Evolutionary conservation across 331 rosid genomes (phyloP).

Genomic region (Telfairia occidentalis): DNA sequence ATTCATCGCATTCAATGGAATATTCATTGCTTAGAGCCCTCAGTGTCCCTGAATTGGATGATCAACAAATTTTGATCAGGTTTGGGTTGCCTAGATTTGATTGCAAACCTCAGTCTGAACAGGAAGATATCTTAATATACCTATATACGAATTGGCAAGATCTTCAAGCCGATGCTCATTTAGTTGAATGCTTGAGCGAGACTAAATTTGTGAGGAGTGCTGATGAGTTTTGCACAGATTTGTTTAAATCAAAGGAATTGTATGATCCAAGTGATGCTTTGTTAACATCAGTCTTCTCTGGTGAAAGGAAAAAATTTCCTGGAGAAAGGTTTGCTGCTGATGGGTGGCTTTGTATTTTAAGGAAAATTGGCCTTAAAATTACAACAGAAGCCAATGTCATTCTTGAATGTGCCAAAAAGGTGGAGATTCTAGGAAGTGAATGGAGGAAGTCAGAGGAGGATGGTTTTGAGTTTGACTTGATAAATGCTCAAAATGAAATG

Average conservation of each 20-base stretch:
- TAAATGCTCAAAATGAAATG: constrained; percentile 44
- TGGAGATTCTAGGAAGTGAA: constrained; percentile 81
- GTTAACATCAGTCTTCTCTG: constrained; percentile 77
- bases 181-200: constrained; percentile 64
- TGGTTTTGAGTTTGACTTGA: constrained; percentile 54
- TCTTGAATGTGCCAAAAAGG: constrained; percentile 88
- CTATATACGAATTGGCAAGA: constrained; percentile 78
- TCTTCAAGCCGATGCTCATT: constrained; percentile 59
- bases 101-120: constrained; percentile 53
- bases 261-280: constrained; percentile 85
- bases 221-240: constrained; percentile 71
- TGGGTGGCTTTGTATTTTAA: constrained; percentile 83
- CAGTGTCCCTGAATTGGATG: constrained; percentile 61
- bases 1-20: constrained; percentile 53
- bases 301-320: constrained; percentile 79
- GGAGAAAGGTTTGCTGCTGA: constrained; percentile 86
- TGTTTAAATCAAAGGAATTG: constrained; percentile 62
- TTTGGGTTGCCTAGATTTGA: constrained; percentile 88
- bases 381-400: constrained; percentile 71
- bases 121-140: constrained; percentile 66
- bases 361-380: constrained; percentile 76
- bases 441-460: constrained; percentile 59
- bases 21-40: constrained; percentile 74
- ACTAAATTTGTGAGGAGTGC: constrained; percentile 79
- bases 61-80: constrained; percentile 73